A percentile compares a stretch with the other conserved stretches of the same genome.
Conservation (phyloP, 257 asterid genomes). For the Solanum etuberosum region DNA sequence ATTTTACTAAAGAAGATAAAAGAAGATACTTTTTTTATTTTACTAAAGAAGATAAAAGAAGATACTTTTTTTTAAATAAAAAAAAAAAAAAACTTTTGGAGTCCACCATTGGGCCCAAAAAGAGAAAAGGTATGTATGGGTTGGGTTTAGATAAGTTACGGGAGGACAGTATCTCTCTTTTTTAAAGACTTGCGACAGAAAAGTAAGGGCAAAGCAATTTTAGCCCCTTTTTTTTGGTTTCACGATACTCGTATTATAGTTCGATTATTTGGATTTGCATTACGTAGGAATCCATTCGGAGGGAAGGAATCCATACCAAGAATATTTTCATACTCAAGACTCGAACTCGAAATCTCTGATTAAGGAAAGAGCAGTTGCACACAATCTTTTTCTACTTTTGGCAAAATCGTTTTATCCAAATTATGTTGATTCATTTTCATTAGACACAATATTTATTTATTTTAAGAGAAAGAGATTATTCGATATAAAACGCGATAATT, state of each 20-base stretch:
- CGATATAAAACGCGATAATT: not conserved
- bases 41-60: too few species aligned
- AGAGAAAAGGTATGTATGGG: not conserved
- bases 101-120: not conserved
- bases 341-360: not conserved
- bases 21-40: too few species aligned
- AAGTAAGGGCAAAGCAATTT: not conserved
- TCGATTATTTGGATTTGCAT: too few species aligned
- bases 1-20: too few species aligned
- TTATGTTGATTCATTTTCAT: not conserved
- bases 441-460: not conserved
- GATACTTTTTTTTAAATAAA: too few species aligned
- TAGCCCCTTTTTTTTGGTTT: not conserved
- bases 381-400: not conserved
- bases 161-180: not conserved
- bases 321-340: too few species aligned
- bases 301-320: rapidly evolving
- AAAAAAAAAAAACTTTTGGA: not conserved
- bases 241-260: too few species aligned
- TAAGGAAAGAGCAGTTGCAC: not conserved
- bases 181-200: not conserved
- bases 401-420: not conserved
- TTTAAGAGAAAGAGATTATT: not conserved
- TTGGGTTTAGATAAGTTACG: not conserved
- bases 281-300: not conserved